Conservation (phyloP, 805 yeast genomes). For the Naumovozyma dairenensis region DNA sequence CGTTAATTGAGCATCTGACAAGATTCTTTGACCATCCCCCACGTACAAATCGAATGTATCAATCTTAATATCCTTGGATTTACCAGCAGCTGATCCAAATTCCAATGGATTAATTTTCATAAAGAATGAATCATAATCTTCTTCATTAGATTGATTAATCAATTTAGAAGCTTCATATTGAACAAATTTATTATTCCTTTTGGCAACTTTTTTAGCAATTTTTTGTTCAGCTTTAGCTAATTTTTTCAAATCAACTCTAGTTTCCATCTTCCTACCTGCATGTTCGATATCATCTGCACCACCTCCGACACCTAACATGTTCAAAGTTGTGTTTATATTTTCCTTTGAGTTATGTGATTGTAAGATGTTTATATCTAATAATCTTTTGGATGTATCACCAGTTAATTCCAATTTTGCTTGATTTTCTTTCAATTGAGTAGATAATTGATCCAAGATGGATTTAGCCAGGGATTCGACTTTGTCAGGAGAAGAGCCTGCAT, state of each 20-base stretch:
- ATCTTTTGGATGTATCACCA: constrained; percentile 81
- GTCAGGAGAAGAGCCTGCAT: constrained; percentile 71
- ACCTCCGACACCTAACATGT: constrained; percentile 63
- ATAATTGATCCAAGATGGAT: constrained; percentile 39
- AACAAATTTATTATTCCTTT: constrained; percentile 70
- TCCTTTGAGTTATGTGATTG: constrained; percentile 52
- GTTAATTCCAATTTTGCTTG: constrained; percentile 67
- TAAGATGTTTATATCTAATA: constrained; percentile 67
- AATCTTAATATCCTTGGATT: constrained; percentile 90
- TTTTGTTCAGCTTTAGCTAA: constrained; percentile 95
- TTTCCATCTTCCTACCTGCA: constrained; percentile 83
- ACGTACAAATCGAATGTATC: constrained; percentile 91
- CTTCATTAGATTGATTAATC: constrained; percentile 50
- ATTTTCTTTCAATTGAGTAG: constrained; percentile 49
- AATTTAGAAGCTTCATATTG: constrained; percentile 91
- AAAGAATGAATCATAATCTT: constrained; percentile 90
- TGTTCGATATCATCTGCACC: constrained; percentile 94
- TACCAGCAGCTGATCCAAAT: constrained; percentile 82
- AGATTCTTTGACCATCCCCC: constrained; percentile 89
- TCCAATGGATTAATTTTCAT: constrained; percentile 92
- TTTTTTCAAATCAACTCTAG: constrained; percentile 92
- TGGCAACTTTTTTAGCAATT: constrained; percentile 94
- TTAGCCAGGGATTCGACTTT: constrained; percentile 43
- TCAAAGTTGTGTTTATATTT: constrained; percentile 66
- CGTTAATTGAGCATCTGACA: constrained; percentile 78